Evolutionary conservation across 2,329 filamentous ascomycete genomes (phyloP).

Genomic region (Sporothrix humicola): DNA sequence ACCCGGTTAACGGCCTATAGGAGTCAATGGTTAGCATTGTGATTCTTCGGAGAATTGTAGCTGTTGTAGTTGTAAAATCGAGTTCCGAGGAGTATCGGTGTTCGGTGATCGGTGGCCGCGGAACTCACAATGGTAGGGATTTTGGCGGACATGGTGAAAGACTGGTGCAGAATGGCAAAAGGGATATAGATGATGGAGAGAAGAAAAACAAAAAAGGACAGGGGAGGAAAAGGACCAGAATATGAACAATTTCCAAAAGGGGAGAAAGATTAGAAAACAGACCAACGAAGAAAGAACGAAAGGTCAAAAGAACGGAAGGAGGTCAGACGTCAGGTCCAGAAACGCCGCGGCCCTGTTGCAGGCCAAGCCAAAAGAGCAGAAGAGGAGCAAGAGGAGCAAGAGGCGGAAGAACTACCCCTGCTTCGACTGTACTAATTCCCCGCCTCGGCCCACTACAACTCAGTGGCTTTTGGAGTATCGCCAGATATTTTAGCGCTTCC

Average conservation of each 20-base stretch:
- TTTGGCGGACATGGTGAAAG: constrained; percentile 49
- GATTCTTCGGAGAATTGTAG: neutral
- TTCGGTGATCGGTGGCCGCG: constrained; percentile 3
- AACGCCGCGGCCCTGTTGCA: constrained; percentile 12
- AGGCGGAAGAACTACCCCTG: constrained; percentile 23
- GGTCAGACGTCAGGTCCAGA: constrained; percentile 13
- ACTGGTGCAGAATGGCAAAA: neutral
- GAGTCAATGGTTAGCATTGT: constrained; percentile 15
- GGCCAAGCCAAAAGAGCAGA: neutral
- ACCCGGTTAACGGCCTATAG: constrained; percentile 59
- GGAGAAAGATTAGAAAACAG: neutral
- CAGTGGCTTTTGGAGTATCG: constrained; percentile 24
- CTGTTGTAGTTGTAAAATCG: neutral
- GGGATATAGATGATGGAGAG: neutral
- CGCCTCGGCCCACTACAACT: constrained; percentile 30
- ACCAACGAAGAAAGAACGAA: neutral
- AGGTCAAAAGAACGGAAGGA: neutral
- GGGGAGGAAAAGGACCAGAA: neutral
- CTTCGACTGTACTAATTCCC: constrained; percentile 12
- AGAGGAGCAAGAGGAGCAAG: neutral
- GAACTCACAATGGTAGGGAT: constrained; percentile 55
- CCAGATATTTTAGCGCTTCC: constrained; percentile 24
- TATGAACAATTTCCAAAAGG: constrained; percentile 17
- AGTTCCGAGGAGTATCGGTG: constrained; percentile 10
- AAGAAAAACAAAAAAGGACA: neutral